phyloP scores from a whole-genome alignment of 495 filamentous ascomycete genomes.

The Podospora bellae-mahoneyi region DNA sequence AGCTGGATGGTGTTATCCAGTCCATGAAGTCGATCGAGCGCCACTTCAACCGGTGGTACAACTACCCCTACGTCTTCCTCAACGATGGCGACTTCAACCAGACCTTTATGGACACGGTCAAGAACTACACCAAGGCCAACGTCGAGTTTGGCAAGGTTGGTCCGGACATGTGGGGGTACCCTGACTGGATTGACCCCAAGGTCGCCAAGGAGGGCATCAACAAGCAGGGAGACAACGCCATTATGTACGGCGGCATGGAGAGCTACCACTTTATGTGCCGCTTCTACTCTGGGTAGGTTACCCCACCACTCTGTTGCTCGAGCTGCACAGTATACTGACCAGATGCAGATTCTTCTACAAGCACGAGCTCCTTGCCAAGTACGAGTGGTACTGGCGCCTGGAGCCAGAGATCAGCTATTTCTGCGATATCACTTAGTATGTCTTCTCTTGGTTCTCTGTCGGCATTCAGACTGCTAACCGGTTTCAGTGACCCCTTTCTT shows the following conservation, averaged over 20 bases:
- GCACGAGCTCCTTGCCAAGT: slow-evolving; percentile 90
- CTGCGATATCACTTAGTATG: slow-evolving; percentile 99
- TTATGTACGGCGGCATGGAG: slow-evolving; percentile 99
- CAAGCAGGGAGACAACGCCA: slow-evolving; percentile 94
- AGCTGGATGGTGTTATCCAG: slow-evolving; percentile 91
- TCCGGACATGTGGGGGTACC: slow-evolving; percentile 88
- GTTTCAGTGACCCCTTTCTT: slow-evolving; percentile 82
- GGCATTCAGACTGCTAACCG: slow-evolving; percentile 16
- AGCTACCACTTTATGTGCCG: slow-evolving; percentile 98
- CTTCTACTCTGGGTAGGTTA: slow-evolving; percentile 89
- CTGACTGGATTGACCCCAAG: slow-evolving; percentile 91
- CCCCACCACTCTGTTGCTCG: slow-evolving; percentile 1
- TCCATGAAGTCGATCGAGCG: slow-evolving; percentile 97
- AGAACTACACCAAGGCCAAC: slow-evolving; percentile 78
- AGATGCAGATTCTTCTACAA: slow-evolving; percentile 88
- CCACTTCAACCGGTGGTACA: slow-evolving; percentile 98
- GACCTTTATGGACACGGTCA: slow-evolving; percentile 82
- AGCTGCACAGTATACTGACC: slow-evolving; percentile 22
- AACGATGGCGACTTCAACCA: slow-evolving; percentile 97
- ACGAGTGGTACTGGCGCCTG: slow-evolving; percentile 99
- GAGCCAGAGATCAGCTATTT: slow-evolving; percentile 99
- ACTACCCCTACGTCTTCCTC: slow-evolving; percentile 98
- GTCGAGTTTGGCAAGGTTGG: slow-evolving; percentile 97
- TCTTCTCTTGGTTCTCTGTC: slow-evolving; percentile 17
- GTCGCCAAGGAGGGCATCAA: slow-evolving; percentile 92